phyloP scores from a whole-genome alignment of 306 rosid genomes.

The Vigna nakashimae region DNA sequence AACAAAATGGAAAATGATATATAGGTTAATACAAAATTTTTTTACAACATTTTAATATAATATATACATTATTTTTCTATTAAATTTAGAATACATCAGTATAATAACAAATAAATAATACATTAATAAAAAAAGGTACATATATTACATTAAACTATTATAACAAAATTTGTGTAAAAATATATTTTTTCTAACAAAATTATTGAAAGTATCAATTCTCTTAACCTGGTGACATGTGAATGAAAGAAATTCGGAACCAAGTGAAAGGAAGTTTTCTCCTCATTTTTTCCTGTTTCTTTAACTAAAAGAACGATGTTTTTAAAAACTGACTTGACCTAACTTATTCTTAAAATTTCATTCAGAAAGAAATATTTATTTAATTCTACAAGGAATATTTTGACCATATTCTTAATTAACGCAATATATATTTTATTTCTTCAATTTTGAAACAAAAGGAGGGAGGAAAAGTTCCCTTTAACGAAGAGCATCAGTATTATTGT shows the following conservation, averaged over 20 bases:
- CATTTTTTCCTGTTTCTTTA: not conserved
- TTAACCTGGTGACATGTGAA: not conserved
- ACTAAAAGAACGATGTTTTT: not conserved
- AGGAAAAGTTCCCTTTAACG: not conserved
- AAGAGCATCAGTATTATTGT: not conserved
- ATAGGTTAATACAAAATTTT: too few relatives aligned
- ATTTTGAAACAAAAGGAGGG: not conserved
- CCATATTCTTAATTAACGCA: not conserved
- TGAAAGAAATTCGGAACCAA: not conserved
- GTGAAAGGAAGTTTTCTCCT: not conserved
- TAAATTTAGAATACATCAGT: too few relatives aligned
- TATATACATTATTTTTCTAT: too few relatives aligned
- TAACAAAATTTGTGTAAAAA: too few relatives aligned
- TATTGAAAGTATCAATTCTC: not conserved
- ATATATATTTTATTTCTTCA: not conserved
- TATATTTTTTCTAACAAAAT: not conserved
- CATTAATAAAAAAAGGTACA: too few relatives aligned
- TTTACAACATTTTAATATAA: too few relatives aligned
- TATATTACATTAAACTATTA: too few relatives aligned
- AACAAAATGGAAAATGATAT: too few relatives aligned
- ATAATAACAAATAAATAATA: too few relatives aligned
- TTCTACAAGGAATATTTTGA: not conserved
- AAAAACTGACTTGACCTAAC: not conserved
- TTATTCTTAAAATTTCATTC: not conserved
- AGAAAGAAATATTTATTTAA: not conserved